Evolutionary conservation across 1,284 basidiomycete genomes (phyloP).

Genomic region (Phenoliferia sp.): DNA sequence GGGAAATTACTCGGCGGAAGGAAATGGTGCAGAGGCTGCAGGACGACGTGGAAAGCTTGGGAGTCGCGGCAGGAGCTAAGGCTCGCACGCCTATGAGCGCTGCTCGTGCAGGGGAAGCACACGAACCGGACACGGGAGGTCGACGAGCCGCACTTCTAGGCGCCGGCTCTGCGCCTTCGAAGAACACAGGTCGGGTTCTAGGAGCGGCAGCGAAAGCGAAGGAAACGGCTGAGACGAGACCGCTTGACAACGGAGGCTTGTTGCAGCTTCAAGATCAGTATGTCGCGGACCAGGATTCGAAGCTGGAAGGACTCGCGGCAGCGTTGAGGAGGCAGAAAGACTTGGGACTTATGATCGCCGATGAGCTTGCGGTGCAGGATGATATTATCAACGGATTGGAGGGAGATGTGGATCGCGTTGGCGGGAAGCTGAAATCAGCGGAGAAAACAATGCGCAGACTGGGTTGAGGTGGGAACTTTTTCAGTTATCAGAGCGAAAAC

Average conservation of each 20-base stretch:
- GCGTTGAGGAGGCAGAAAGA: constrained; percentile 80
- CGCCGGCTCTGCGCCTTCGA: constrained; percentile 38
- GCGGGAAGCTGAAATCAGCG: not conserved
- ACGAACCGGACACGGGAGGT: not conserved
- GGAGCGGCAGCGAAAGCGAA: constrained; percentile 40
- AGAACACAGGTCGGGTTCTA: constrained; percentile 47
- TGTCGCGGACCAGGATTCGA: constrained; percentile 77
- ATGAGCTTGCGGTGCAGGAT: constrained; percentile 71
- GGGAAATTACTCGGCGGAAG: constrained; percentile 61
- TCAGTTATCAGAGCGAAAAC: too few species aligned
- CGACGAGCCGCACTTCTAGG: constrained; percentile 36
- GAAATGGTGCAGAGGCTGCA: constrained; percentile 76
- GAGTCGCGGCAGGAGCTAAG: constrained; percentile 11
- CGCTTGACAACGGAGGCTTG: constrained; percentile 75
- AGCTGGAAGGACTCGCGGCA: constrained; percentile 70
- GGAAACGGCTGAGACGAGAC: constrained; percentile 80
- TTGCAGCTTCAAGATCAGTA: constrained; percentile 71
- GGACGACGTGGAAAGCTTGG: constrained; percentile 61
- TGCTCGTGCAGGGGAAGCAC: constrained; percentile 2
- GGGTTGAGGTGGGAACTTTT: too few species aligned
- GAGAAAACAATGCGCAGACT: not conserved
- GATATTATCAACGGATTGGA: not conserved
- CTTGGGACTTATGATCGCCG: constrained; percentile 79
- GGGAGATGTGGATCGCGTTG: not conserved
- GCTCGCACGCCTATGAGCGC: constrained; percentile 5